A percentile compares a stretch with the other conserved stretches of the same genome.
phyloP scores from a whole-genome alignment of 73 alveolate species.

The Paramecium pentaurelia region DNA sequence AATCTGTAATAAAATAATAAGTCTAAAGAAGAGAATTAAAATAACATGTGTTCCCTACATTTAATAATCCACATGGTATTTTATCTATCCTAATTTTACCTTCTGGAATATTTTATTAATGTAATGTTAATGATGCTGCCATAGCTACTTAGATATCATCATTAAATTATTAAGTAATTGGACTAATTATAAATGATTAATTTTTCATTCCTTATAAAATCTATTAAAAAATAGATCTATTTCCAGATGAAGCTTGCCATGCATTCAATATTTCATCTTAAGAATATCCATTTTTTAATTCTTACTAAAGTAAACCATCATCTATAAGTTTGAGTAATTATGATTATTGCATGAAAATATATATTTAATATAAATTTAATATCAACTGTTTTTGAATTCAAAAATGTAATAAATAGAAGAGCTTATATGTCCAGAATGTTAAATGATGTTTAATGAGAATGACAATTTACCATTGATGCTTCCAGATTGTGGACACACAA shows the following conservation, averaged over 20 bases:
- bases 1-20: constrained; percentile 70
- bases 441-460: neutral
- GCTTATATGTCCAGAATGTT: constrained; percentile 33
- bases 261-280: neutral
- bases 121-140: neutral
- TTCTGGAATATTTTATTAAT: neutral
- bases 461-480: constrained; percentile 32
- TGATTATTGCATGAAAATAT: neutral
- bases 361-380: neutral
- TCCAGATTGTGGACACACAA: constrained; percentile 52
- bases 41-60: constrained; percentile 88
- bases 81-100: constrained; percentile 47
- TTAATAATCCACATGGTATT: constrained; percentile 75
- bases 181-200: neutral
- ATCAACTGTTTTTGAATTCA: neutral
- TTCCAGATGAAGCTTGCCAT: neutral
- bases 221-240: neutral
- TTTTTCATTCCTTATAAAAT: neutral
- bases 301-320: neutral
- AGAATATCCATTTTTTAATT: neutral
- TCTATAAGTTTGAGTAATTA: neutral
- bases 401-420: constrained; percentile 12
- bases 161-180: neutral
- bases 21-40: constrained; percentile 80
- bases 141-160: neutral